Conservation (phyloP, 495 filamentous ascomycete genomes). For the Daldinia concentrica region DNA sequence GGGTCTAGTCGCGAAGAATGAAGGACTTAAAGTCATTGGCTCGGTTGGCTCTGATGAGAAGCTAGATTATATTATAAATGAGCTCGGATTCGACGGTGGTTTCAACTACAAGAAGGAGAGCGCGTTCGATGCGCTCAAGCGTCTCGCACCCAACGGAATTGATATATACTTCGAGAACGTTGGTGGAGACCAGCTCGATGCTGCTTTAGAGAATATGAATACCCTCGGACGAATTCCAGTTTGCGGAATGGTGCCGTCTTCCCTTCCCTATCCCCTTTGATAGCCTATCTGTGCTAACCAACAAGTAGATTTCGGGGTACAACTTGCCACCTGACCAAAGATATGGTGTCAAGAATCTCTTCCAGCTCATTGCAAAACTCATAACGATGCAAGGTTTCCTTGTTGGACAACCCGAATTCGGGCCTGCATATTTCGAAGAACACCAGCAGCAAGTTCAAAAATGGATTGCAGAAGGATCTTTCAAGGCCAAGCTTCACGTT, state of each 20-base stretch:
- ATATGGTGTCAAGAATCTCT: constrained; percentile 77
- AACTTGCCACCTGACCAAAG: constrained; percentile 66
- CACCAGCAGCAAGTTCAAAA: constrained; percentile 82
- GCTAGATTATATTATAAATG: constrained; percentile 70
- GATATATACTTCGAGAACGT: constrained; percentile 98
- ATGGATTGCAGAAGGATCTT: constrained; percentile 85
- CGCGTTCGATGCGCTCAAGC: constrained; percentile 73
- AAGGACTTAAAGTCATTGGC: constrained; percentile 86
- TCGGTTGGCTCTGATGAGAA: constrained; percentile 72
- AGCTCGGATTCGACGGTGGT: constrained; percentile 73
- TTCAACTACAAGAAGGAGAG: constrained; percentile 76
- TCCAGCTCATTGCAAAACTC: constrained; percentile 57
- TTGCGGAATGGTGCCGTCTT: constrained; percentile 57
- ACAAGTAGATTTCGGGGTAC: constrained; percentile 74
- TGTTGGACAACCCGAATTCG: constrained; percentile 68
- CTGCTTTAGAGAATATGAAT: constrained; percentile 75
- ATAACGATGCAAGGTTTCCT: constrained; percentile 79
- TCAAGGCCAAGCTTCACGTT: constrained; percentile 75
- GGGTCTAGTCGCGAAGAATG: constrained; percentile 85
- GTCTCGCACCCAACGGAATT: constrained; percentile 82
- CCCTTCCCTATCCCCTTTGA: too few species aligned
- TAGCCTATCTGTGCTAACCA: constrained; percentile 14
- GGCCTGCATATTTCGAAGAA: constrained; percentile 73
- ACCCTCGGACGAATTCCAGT: constrained; percentile 73
- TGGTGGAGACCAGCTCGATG: constrained; percentile 87